Base-by-base conservation (phyloP, 176 grass and related monocot species). In the Pontederia paniculata region DNA sequence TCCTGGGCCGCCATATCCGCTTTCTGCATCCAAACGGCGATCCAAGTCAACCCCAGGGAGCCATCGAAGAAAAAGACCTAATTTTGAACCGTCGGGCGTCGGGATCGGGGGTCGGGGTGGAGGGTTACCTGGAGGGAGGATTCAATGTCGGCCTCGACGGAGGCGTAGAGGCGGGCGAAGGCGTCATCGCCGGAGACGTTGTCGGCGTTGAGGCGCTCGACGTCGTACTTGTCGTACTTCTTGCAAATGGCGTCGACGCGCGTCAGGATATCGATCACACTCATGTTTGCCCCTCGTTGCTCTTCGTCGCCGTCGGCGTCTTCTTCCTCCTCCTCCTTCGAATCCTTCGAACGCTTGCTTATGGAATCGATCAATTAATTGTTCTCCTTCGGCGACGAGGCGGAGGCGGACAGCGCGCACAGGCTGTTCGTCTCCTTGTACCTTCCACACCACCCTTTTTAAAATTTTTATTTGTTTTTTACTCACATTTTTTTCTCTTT, bases 201-300 rank as follows among this genome's bases (percentile, higher is more conserved):
- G 77, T 79, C 74, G 54, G 74, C 83, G 66, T 91, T 88, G 69
- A 84, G 83, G 73, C 69, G 74, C 45, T 85, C 87, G 53, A 80
- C 83, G 59, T 98, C 94, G 77, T 98, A 91, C 83, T 67, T 98
- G 65, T 91, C 93, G 42, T 98, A 93, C 83, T 98, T 93, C 72
- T 82, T 83, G 80, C 87, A 93, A 78, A 98, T 98, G 47, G 83
- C 66, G 49, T 98, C 93, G 52, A 98, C 86, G 41, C 93, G 86
- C 21, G 93, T 98, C 10, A 91, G 75, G 61, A 98, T 80, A 49
- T 86, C 89, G 79, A 89, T 89, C 37, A 89, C 85, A 67, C 76
- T 89, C 89, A 95, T 86, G 74, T 73, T 63, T 3, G 21, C 45
- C 46, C 12, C 69, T 23, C 28, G 5, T 60, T 37, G 28, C 7